phyloP scores from a whole-genome alignment of 1,284 basidiomycete genomes.

The Neotropicomus parvogracilis region DNA sequence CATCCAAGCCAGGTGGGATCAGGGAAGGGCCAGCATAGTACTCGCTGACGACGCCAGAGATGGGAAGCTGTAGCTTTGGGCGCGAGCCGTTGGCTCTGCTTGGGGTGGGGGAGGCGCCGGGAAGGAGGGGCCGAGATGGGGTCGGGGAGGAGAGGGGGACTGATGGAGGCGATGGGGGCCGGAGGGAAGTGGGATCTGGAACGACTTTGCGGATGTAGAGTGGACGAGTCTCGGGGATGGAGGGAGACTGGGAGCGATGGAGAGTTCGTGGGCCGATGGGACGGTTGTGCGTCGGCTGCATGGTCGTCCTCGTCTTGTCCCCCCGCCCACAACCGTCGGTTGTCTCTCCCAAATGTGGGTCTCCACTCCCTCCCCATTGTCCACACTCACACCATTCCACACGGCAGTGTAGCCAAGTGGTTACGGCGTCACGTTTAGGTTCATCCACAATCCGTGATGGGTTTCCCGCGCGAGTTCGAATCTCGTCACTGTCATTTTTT shows the following conservation, averaged over 20 bases:
- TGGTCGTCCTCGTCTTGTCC: conserved; percentile 25
- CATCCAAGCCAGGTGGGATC: conserved; percentile 32
- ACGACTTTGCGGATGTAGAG: conserved; percentile 40
- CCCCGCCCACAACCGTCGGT: conserved; percentile 12
- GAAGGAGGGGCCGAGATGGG: conserved; percentile 31
- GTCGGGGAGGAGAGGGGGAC: conserved; percentile 32
- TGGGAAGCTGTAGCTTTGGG: conserved; percentile 32
- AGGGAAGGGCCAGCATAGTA: conserved; percentile 33
- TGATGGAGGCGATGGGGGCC: conserved; percentile 35
- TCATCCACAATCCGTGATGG: conserved; percentile 46
- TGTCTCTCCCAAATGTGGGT: not conserved
- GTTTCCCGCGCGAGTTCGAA: conserved; percentile 61
- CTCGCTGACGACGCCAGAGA: conserved; percentile 27
- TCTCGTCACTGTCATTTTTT: conserved; percentile 53
- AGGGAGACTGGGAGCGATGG: conserved; percentile 48
- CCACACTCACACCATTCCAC: accelerated
- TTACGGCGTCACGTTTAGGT: conserved; percentile 62
- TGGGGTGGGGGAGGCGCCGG: conserved; percentile 22
- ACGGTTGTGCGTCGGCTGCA: conserved; percentile 40
- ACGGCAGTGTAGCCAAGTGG: conserved; percentile 60
- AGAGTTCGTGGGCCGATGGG: conserved; percentile 58
- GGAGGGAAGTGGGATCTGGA: conserved; percentile 33
- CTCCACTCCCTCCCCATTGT: not conserved
- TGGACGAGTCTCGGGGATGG: conserved; percentile 38
- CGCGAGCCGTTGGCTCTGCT: conserved; percentile 25